Evolutionary conservation across 2,329 filamentous ascomycete genomes (phyloP).

Genomic region (Calonectria ilicicola): DNA sequence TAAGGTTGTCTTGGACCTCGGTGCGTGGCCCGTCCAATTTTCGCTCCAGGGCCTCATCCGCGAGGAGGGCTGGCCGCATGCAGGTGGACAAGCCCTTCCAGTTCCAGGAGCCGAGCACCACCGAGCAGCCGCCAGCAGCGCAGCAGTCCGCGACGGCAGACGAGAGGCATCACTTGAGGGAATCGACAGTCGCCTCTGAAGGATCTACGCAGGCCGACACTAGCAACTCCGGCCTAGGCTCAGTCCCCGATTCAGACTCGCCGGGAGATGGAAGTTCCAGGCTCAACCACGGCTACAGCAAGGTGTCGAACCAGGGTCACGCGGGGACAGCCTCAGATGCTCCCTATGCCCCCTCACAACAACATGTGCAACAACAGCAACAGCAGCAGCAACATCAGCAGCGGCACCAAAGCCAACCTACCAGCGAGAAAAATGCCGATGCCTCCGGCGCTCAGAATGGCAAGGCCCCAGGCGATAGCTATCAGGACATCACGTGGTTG

Average conservation of each 20-base stretch:
- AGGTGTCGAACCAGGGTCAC: conserved; percentile 30
- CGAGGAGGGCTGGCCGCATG: conserved; percentile 23
- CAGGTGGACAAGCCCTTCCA: conserved; percentile 8
- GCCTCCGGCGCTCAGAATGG: conserved; percentile 12
- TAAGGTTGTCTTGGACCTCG: conserved; percentile 39
- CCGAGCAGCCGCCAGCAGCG: conserved; percentile 4
- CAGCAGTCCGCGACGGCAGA: background rate
- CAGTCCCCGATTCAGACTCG: conserved; percentile 7
- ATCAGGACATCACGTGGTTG: conserved; percentile 27
- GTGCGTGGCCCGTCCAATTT: conserved; percentile 40
- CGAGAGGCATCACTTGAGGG: background rate
- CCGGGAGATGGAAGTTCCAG: conserved; percentile 24
- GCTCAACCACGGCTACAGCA: conserved; percentile 35
- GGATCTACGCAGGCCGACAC: conserved; percentile 4
- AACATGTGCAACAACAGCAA: background rate
- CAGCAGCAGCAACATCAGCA: background rate
- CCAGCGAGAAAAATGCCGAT: background rate
- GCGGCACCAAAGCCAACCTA: background rate
- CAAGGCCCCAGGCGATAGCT: background rate
- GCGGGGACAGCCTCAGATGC: conserved; percentile 15
- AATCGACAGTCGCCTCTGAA: conserved; percentile 5
- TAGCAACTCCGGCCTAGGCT: background rate
- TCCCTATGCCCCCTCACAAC: conserved; percentile 4
- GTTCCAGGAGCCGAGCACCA: background rate
- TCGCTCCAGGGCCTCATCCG: background rate